phyloP scores from a whole-genome alignment of 805 yeast species.

The Yarrowia sp. region DNA sequence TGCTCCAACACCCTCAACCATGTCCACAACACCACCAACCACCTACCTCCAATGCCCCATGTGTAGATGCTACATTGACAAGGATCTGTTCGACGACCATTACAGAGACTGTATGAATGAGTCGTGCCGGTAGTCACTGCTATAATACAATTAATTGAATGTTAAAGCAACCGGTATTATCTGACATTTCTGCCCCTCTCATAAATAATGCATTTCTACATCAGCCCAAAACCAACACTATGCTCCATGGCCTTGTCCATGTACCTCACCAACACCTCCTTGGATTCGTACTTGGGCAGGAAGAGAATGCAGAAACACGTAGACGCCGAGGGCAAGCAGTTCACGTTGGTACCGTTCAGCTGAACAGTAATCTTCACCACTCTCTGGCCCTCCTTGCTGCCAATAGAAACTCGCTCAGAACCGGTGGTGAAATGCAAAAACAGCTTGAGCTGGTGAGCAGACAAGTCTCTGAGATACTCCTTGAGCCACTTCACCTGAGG shows the following conservation, averaged over 20 bases:
- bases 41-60: background rate
- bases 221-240: conserved; percentile 48
- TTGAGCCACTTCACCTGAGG: conserved; percentile 54
- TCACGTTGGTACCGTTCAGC: conserved; percentile 52
- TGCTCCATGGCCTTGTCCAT: conserved; percentile 46
- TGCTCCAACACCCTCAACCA: background rate
- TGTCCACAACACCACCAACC: background rate
- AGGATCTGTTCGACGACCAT: background rate
- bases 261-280: conserved; percentile 44
- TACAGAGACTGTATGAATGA: background rate
- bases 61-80: background rate
- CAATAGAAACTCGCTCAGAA: conserved; percentile 57
- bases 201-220: background rate
- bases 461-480: conserved; percentile 55
- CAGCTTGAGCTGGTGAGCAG: conserved; percentile 51
- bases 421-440: conserved; percentile 60
- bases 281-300: conserved; percentile 56
- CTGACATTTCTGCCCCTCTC: too few relatives aligned
- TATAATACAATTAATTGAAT: too few relatives aligned
- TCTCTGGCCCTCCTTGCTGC: conserved; percentile 51
- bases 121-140: too few relatives aligned
- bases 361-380: conserved; percentile 56
- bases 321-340: conserved; percentile 58
- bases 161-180: too few relatives aligned
- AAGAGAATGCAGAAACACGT: conserved; percentile 59